phyloP scores from a whole-genome alignment of 1,284 basidiomycete species.

The Leccinum fallax region DNA sequence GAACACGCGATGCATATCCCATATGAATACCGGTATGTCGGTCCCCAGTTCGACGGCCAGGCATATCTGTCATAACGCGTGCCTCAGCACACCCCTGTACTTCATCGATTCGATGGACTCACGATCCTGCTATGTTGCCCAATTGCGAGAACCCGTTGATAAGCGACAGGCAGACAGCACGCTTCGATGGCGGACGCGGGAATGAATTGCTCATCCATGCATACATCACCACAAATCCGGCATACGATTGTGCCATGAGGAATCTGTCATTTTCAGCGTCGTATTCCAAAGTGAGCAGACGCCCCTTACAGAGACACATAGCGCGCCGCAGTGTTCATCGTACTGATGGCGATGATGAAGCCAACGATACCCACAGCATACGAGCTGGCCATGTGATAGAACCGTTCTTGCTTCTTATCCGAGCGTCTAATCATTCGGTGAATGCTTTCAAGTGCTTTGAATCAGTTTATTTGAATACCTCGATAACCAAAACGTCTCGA shows the following conservation, averaged over 20 bases:
- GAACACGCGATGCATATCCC: constrained; percentile 29
- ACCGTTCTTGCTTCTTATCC: constrained; percentile 55
- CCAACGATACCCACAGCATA: constrained; percentile 61
- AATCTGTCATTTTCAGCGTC: constrained; percentile 45
- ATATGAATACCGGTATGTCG: constrained; percentile 32
- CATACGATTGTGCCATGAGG: constrained; percentile 73
- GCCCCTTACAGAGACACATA: constrained; percentile 64
- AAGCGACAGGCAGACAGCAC: constrained; percentile 69
- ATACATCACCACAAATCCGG: constrained; percentile 64
- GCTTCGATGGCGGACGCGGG: constrained; percentile 67
- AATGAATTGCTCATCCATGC: constrained; percentile 72
- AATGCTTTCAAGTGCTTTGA: constrained; percentile 16
- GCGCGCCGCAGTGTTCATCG: constrained; percentile 66
- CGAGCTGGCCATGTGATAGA: constrained; percentile 63
- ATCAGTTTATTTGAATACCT: constrained; percentile 41
- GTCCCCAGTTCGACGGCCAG: constrained; percentile 32
- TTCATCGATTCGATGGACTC: constrained; percentile 33
- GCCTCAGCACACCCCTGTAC: not conserved
- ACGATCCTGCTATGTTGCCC: constrained; percentile 72
- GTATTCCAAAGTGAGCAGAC: constrained; percentile 4
- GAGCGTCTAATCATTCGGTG: constrained; percentile 13
- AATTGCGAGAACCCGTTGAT: constrained; percentile 73
- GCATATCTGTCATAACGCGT: constrained; percentile 17
- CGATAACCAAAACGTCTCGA: constrained; percentile 52
- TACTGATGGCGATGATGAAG: constrained; percentile 73